Evolutionary conservation across 176 grass and related monocot species (phyloP).

Genomic region (Eremochloa ophiuroides): DNA sequence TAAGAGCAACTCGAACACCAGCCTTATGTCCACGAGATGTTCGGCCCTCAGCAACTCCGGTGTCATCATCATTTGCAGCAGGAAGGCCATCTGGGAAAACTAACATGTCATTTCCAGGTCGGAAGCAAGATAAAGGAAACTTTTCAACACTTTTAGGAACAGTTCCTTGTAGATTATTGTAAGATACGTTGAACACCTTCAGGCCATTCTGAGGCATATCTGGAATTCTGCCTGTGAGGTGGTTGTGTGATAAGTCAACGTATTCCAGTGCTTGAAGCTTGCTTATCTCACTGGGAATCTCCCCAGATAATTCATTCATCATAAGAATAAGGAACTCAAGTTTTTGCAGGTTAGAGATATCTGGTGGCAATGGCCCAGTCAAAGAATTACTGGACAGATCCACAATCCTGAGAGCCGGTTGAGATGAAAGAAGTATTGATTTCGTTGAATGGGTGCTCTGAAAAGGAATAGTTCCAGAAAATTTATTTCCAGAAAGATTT

Average conservation of each 20-base stretch:
- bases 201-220: conserved; percentile 68
- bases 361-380: conserved; percentile 60
- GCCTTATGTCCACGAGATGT: conserved; percentile 51
- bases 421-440: conserved; percentile 61
- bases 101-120: conserved; percentile 72
- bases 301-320: conserved; percentile 77
- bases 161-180: conserved; percentile 75
- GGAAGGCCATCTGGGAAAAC: conserved; percentile 69
- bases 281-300: conserved; percentile 69
- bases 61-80: conserved; percentile 38
- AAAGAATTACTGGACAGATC: conserved; percentile 86
- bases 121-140: conserved; percentile 76
- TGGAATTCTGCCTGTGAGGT: conserved; percentile 69
- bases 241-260: conserved; percentile 85
- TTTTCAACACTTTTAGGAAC: conserved; percentile 77
- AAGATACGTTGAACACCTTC: conserved; percentile 77
- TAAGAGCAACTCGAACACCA: conserved; percentile 62
- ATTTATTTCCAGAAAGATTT: conserved; percentile 79
- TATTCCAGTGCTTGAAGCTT: conserved; percentile 64
- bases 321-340: conserved; percentile 64
- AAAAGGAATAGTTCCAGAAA: conserved; percentile 75
- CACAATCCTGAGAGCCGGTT: conserved; percentile 61
- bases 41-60: conserved; percentile 18
- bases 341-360: conserved; percentile 78
- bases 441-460: conserved; percentile 66